Conservation (phyloP, 768 basidiomycete genomes). For the Sarcomyxa edulis region DNA sequence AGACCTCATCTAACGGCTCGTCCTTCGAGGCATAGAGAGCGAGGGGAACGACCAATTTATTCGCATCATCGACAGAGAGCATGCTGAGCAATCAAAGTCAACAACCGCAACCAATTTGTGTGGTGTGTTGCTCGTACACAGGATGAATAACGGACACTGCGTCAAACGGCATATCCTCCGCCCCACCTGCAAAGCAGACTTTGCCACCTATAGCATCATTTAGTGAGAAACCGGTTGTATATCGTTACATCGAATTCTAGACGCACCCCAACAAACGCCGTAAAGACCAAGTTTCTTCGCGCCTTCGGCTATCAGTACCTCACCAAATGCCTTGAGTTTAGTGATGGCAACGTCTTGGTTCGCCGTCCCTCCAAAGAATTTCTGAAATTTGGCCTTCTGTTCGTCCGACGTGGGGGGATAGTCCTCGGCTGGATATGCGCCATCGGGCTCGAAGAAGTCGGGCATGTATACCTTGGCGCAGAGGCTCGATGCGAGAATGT, state of each 20-base stretch:
- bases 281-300: constrained; percentile 42
- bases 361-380: constrained; percentile 55
- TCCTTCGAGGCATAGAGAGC: constrained; percentile 54
- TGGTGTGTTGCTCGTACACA: constrained; percentile 33
- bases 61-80: constrained; percentile 45
- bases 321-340: constrained; percentile 37
- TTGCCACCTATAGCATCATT: constrained; percentile 37
- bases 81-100: constrained; percentile 30
- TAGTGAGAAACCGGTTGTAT: no score
- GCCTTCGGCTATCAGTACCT: constrained; percentile 35
- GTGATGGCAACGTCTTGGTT: constrained; percentile 30
- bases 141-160: constrained; percentile 52
- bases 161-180: constrained; percentile 36
- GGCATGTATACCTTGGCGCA: constrained; percentile 60
- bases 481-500: constrained; percentile 49
- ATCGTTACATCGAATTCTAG: no score
- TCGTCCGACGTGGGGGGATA: constrained; percentile 52
- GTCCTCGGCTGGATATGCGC: constrained; percentile 40
- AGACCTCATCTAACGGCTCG: constrained; percentile 52
- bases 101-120: not conserved
- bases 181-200: constrained; percentile 36
- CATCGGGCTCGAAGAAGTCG: constrained; percentile 55
- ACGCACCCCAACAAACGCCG: constrained; percentile 54
- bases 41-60: constrained; percentile 45
- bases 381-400: constrained; percentile 45